Conservation (phyloP, 192 early-diverging fungal genomes). For the Gonapodya prolifera region DNA sequence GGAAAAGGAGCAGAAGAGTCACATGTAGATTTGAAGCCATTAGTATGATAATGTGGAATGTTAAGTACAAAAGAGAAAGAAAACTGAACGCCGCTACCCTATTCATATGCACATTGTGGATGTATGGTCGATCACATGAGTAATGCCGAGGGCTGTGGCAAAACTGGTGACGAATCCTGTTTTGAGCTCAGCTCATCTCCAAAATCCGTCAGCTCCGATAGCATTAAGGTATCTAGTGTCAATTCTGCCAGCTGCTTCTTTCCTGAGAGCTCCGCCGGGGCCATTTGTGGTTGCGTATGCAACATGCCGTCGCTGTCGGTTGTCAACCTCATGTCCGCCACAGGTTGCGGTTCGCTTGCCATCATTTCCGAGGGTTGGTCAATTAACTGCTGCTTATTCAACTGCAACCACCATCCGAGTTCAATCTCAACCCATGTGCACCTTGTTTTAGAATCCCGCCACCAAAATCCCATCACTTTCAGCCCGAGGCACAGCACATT, state of each 20-base stretch:
- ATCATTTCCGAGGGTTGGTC: neutral
- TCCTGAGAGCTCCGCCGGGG: neutral
- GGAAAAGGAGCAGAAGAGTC: neutral
- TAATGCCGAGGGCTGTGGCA: neutral
- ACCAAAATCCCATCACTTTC: neutral
- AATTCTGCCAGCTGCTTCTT: neutral
- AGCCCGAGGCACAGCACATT: neutral
- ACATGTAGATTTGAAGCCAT: neutral
- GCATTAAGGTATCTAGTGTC: neutral
- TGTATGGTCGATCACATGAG: neutral
- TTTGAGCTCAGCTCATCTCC: neutral
- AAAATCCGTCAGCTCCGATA: neutral
- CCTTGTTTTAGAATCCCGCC: neutral
- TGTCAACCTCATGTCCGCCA: no score
- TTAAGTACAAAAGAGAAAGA: neutral
- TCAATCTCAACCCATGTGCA: neutral
- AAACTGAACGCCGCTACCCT: neutral
- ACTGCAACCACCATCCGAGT: neutral
- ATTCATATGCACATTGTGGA: neutral
- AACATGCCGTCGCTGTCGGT: no score
- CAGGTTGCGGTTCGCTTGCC: neutral
- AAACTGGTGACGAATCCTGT: neutral
- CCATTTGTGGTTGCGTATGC: no score
- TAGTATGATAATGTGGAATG: neutral
- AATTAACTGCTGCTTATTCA: neutral